A percentile compares a stretch with the other conserved stretches of the same genome.
Conservation (phyloP, 352 stramenopile species). For the Phytophthora rubi region DNA sequence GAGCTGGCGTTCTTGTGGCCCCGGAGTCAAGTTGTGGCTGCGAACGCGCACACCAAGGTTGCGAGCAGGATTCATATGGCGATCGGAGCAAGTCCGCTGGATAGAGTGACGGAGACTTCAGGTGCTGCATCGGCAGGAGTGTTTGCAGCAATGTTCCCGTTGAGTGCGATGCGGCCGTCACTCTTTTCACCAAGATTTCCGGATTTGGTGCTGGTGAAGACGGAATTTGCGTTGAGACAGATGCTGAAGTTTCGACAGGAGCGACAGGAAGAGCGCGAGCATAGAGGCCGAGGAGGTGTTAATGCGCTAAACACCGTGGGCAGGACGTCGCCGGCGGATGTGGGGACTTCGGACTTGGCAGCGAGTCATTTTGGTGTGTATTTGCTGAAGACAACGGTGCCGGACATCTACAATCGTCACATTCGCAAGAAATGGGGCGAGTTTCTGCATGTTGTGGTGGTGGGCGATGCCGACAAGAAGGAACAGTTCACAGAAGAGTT, state of each 20-base stretch:
- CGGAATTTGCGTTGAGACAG: slow-evolving; percentile 62
- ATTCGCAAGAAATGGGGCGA: slow-evolving; percentile 75
- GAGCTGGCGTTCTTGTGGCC: slow-evolving; percentile 67
- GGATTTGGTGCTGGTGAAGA: slow-evolving; percentile 71
- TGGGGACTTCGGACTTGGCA: slow-evolving; percentile 34
- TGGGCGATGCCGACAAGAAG: slow-evolving; percentile 54
- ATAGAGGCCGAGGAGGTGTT: slow-evolving; percentile 34
- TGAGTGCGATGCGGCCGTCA: slow-evolving; percentile 39
- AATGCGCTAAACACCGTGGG: slow-evolving; percentile 20
- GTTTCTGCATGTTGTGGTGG: slow-evolving; percentile 74
- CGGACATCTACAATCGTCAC: slow-evolving; percentile 66
- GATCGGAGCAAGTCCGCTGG: slow-evolving; percentile 35
- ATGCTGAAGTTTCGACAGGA: slow-evolving; percentile 63
- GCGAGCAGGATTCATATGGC: slow-evolving; percentile 55
- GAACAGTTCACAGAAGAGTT: slow-evolving; percentile 75
- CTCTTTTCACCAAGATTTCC: slow-evolving; percentile 56
- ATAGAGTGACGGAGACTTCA: slow-evolving; percentile 18
- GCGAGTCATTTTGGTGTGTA: slow-evolving; percentile 68
- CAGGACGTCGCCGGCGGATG: slow-evolving; percentile 13
- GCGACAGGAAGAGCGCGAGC: slow-evolving; percentile 51
- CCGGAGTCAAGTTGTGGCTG: slow-evolving; percentile 54
- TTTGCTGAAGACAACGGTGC: slow-evolving; percentile 61
- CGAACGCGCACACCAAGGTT: slow-evolving; percentile 34
- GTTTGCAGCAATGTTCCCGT: slow-evolving; percentile 41
- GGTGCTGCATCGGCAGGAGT: slow-evolving; percentile 33